Evolutionary conservation across 108 stramenopile species (phyloP), one percentile per base, ranked within the genome.

Genomic region (Skeletonema marinoi): DNA sequence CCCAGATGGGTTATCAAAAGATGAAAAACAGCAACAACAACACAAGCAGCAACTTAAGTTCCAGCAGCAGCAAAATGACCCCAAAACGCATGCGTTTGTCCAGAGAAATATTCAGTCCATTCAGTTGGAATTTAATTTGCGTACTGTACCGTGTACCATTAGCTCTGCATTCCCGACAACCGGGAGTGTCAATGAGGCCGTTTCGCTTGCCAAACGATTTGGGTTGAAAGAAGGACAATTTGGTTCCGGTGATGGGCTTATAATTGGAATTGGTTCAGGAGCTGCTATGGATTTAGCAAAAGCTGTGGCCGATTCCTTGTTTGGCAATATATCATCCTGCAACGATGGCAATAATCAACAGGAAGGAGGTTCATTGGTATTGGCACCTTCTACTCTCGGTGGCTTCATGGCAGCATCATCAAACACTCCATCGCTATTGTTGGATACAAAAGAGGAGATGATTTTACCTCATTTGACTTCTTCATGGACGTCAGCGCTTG

Each of bases 241-340:
- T 13, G 72, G 67, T 3, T 30, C 39, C 54, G 71, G 71, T 46
- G 60, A 74, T 6, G 73, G 73, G 32, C 11, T 66, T 16, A 74
- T 92, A 6, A 84, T 90, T 19, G 88, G 86, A 17, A 83, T 92
- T 7, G 92, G 92, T 41, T 82, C 83, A 1, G 92, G 92, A 35
- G 78, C 87, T 5, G 92, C 92, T 30, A 89, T 92, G 65, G 92
- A 92, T 85, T 73, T 92, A 73, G 89, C 88, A 51, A 92, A 92
- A 71, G 84, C 85, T 12, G 70, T 89, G 32, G 71, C 77, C 9
- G 69, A 74, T 30, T 46, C 51, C 3, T 41, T 83, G 32, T 75
- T 75, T 63, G 68, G 60, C 6, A 63, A 50, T 21, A 41, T 58
- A 42, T 29, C 35, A 30, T 62, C 25, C 14, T 74, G 36, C 65